Evolutionary conservation across 2,329 filamentous ascomycete genomes (phyloP).

Genomic region (Herpotrichia juniperi): DNA sequence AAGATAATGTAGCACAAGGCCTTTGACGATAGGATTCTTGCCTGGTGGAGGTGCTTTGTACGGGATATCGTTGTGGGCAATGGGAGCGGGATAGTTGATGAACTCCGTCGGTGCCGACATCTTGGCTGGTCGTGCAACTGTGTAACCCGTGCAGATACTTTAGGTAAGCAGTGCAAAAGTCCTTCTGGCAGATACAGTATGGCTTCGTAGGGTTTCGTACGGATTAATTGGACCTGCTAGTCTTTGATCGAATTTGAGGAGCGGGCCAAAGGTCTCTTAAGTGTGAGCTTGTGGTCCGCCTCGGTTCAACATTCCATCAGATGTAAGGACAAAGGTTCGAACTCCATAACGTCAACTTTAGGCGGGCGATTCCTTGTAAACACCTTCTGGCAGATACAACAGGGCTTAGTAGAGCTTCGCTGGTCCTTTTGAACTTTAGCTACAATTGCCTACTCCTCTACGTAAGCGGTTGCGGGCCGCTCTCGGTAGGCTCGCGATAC

Average conservation of each 20-base stretch:
- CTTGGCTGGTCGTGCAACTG: constrained; percentile 9
- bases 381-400: background rate
- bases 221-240: background rate
- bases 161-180: no score
- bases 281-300: no score
- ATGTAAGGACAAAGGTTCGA: no score
- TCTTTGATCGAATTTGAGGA: no score
- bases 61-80: constrained; percentile 34
- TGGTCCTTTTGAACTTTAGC: background rate
- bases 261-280: no score
- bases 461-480: no score
- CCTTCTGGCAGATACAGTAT: no score
- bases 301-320: no score
- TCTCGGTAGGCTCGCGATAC: no score
- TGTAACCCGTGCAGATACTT: background rate
- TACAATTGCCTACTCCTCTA: no score
- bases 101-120: constrained; percentile 35
- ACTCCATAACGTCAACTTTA: no score
- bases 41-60: constrained; percentile 42
- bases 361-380: background rate
- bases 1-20: constrained; percentile 66
- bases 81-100: constrained; percentile 44
- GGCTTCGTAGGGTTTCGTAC: no score
- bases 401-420: background rate
- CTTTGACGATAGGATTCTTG: constrained; percentile 73